Base-by-base conservation (phyloP, 192 early-diverging fungal species). In the Entomortierella beljakovae region DNA sequence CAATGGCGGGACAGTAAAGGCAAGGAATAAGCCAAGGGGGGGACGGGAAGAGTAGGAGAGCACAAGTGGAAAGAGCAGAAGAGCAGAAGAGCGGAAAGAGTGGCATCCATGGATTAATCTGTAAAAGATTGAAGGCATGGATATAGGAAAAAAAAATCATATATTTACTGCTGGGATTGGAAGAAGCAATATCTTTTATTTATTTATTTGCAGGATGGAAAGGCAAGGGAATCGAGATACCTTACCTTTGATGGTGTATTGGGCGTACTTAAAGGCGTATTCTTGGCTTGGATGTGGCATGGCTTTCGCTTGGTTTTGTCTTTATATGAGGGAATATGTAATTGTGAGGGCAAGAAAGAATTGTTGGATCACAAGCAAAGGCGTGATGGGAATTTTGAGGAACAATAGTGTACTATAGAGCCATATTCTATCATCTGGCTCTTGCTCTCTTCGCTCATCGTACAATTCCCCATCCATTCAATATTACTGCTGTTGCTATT, bases 101-200 rank as follows among this genome's bases (percentile, higher is more conserved):
- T 11, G 42, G 18, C 42, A n/a, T n/a, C n/a, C n/a, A n/a, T 15
- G 11, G 42, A 43, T 18, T 25, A 33, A 28, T 28, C 11, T 42
- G n/a, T 28, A 31, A 61, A 49, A 23, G 42, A 61, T 32, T 48
- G n/a, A 42, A 13, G 60, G 25, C 42, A 43, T 43, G 42, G 42
- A 18, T 43, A 8, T 18, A 43, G 18, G 42, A 43, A 43, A 11
- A 8, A 43, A 43, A 43, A 43, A n/a, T n/a, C n/a, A n/a, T n/a
- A n/a, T n/a, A n/a, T n/a, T n/a, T n/a, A n/a, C n/a, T n/a, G n/a
- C n/a, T n/a, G n/a, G n/a, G n/a, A n/a, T n/a, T n/a, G n/a, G n/a
- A n/a, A n/a, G n/a, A n/a, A n/a, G n/a, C n/a, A n/a, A n/a, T n/a
- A n/a, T n/a, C n/a, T n/a, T n/a, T n/a, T n/a, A n/a, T n/a, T n/a